Conservation (phyloP, 129 eudicot genomes). For the Escallonia rubra region DNA sequence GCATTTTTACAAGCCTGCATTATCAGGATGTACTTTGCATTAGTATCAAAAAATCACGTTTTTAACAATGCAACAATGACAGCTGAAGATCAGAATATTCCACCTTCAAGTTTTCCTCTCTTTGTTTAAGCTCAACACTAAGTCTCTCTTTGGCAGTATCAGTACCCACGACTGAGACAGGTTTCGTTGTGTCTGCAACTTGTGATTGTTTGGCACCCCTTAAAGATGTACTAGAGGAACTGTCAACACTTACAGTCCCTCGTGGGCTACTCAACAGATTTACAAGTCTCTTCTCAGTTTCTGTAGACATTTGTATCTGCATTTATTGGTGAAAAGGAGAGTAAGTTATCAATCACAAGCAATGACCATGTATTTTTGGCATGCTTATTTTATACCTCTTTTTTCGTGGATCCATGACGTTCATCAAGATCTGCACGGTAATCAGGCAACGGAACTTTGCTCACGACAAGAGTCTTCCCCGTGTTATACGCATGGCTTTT, state of each 20-base stretch:
- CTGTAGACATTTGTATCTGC: slow-evolving; percentile 83
- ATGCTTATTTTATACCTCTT: slow-evolving; percentile 51
- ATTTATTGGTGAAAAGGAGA: neutral
- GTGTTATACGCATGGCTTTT: slow-evolving; percentile 91
- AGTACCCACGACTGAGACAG: slow-evolving; percentile 16
- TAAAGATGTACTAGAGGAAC: slow-evolving; percentile 29
- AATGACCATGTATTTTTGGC: neutral
- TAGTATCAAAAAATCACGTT: slow-evolving; percentile 1
- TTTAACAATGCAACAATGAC: neutral
- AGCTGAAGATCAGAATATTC: neutral
- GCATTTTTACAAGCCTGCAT: slow-evolving; percentile 51
- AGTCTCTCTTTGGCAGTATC: slow-evolving; percentile 45
- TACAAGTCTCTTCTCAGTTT: slow-evolving; percentile 78
- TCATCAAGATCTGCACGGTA: slow-evolving; percentile 97
- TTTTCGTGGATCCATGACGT: slow-evolving; percentile 79
- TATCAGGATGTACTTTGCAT: slow-evolving; percentile 9
- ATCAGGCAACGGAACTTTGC: slow-evolving; percentile 85
- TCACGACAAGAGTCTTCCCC: slow-evolving; percentile 88
- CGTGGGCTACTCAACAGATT: slow-evolving; percentile 54
- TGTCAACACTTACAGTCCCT: slow-evolving; percentile 28
- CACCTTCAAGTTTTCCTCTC: slow-evolving; percentile 77
- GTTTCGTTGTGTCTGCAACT: slow-evolving; percentile 19
- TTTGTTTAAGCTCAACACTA: slow-evolving; percentile 62
- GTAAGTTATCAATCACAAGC: neutral
- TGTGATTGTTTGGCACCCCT: slow-evolving; percentile 33